Base-by-base conservation (phyloP, 208 protist species). In the Phytomonas sp. region DNA sequence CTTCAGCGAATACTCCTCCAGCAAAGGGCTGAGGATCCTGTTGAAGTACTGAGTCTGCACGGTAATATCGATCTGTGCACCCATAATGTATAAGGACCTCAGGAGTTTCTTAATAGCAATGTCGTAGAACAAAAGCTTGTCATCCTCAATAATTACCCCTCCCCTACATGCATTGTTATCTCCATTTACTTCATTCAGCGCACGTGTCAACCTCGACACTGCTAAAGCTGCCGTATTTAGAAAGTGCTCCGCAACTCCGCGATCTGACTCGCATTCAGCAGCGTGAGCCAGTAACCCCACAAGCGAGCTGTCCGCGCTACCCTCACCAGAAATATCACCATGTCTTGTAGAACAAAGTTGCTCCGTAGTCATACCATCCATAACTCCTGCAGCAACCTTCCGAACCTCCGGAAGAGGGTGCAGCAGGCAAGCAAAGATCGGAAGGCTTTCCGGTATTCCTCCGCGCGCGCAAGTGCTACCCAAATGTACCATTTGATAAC, bases 371-470 rank as follows among this genome's bases (percentile, higher is more conserved):
- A 90, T 91, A 4, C 56, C 67, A 30, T 72, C 59, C 60, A 95
- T 66, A 31, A 78, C 77, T 61, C 70, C 68, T 17, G 81, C 80
- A 6, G 82, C 90, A 60, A 89, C 36, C 53, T 73, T 71, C 8
- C 87, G 85, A 66, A 93, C 86, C 67, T 85, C 82, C 0, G 83
- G 67, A 43, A 87, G 71, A 30, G 85, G 76, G 75, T 96, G 90
- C 28, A 93, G 71, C 34, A 96, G 72, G 67, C 90, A 96, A 0
- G 88, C 78, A 60, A 93, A 93, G 11, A 96, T 76, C 17, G 90
- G 90, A 66, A 96, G 76, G 34, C 76, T 78, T 71, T 85, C 82
- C 20, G 68, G 71, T 17, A 46, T 62, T 32, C 62, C 74, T 17
- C 23, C 37, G 36, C 67, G 71, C 56, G 59, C 69, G 46, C 37